Evolutionary conservation across 2,329 filamentous ascomycete species (phyloP), one percentile per base, ranked within the genome.

Genomic region (Talaromyces pinophilus): DNA sequence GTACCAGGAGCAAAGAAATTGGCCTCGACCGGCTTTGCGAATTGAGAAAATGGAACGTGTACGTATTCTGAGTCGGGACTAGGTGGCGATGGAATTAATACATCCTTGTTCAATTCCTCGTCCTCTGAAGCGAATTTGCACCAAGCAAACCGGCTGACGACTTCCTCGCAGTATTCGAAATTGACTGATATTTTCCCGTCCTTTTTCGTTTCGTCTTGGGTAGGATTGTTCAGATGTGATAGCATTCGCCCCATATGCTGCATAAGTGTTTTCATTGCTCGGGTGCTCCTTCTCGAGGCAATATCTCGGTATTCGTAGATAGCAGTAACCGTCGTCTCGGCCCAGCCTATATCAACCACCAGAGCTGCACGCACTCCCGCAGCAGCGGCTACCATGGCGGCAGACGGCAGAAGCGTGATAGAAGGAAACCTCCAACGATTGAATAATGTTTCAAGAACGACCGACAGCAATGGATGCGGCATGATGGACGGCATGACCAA

Each of bases 271-370:
- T 89, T 93, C 67, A 90, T 92, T 40, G 88, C 93, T 70, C 95
- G 85, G 15, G 92, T 83, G 46, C 87, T 94, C 63, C 92, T 85
- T 65, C 84, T 86, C 63, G 87, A 87, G 17, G 85, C 83, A 1
- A 97, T 87, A 76, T 96, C 93, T 63, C 92, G 89, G 76, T 93
- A 97, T 79, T 99, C 95, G 74, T 93, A 98, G 6, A 98, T 85
- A 5, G 89, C 91, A 0, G 92, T 96, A 25, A 96, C 87, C 0
- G 90, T 86, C 0, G 93, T 96, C 78, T 98, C 95, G 50, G 88
- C 85, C 95, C 95, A 99, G 52, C 94, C 95, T 67, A 99, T 85
- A 74, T 99, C 93, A 44, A 99, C 84, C 0, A 98, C 87, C 50
- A 99, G 78, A 0, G 90, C 92, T n/a, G 92, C 92, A 15, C 95